Evolutionary conservation across 2,329 filamentous ascomycete genomes (phyloP).

Genomic region (Cladosporium colombiae): DNA sequence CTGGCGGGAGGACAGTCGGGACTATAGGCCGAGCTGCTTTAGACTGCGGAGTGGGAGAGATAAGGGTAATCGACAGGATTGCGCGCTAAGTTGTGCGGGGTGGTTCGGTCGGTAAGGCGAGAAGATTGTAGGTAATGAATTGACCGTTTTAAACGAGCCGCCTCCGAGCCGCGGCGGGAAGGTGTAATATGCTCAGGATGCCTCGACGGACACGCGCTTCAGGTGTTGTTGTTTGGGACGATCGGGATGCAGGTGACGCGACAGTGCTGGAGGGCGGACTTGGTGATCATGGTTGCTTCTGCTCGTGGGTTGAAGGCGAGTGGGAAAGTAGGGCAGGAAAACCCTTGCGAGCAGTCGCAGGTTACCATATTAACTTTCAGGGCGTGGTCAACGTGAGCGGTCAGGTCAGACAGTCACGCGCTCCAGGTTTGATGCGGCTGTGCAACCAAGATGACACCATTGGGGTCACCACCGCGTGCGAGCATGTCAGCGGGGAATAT

Average conservation of each 20-base stretch:
- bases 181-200: background rate
- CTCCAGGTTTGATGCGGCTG: constrained; percentile 73
- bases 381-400: background rate
- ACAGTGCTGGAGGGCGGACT: constrained; percentile 17
- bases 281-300: constrained; percentile 25
- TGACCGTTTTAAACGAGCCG: background rate
- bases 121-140: constrained; percentile 10
- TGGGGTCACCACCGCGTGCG: constrained; percentile 13
- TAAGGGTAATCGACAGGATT: constrained; percentile 11
- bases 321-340: background rate
- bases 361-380: background rate
- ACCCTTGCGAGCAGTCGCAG: background rate
- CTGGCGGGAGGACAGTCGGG: background rate
- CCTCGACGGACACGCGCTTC: constrained; percentile 14
- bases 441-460: constrained; percentile 60
- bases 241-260: constrained; percentile 27
- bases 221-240: constrained; percentile 34
- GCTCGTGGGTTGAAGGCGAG: constrained; percentile 13
- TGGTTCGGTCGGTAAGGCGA: constrained; percentile 1
- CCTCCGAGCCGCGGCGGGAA: constrained; percentile 1
- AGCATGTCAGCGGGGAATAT: constrained; percentile 6
- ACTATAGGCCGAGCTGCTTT: constrained; percentile 10
- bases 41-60: constrained; percentile 9
- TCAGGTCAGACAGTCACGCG: constrained; percentile 66
- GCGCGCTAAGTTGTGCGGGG: constrained; percentile 10